These are phyloP conservation scores for Heracleum sosnowskyi DNA, from an alignment of 129 eudicot genomes.

Conservation along the genomic window DNA sequence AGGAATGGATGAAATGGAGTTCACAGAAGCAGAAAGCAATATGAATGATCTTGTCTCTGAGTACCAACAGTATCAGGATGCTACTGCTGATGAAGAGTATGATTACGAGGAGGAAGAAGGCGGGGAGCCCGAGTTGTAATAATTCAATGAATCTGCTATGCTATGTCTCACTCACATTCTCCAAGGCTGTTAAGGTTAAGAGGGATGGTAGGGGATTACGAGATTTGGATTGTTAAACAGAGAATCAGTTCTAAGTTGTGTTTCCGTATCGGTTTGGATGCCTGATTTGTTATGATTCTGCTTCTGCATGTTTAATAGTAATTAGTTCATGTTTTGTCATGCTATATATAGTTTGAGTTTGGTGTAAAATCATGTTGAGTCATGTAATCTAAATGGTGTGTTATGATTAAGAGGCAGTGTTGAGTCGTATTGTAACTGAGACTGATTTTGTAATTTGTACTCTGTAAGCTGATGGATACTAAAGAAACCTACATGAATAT, in stretches of 20 bases:
- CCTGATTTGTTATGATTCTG: not conserved
- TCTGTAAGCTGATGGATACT: no score
- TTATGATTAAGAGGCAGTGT: no score
- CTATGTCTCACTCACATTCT: no score
- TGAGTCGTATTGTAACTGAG: no score
- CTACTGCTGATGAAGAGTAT: slow-evolving; percentile 38
- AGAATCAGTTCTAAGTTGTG: not conserved
- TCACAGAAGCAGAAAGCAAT: slow-evolving; percentile 37
- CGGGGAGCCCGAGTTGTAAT: not conserved
- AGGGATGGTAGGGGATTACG: no score
- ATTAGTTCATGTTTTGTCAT: not conserved
- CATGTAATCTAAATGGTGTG: not conserved
- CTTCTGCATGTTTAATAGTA: not conserved
- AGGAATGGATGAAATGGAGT: slow-evolving; percentile 53
- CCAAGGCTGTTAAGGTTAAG: no score
- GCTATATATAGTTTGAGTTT: not conserved
- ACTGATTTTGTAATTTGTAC: not conserved
- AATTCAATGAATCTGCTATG: not conserved
- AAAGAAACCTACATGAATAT: not conserved
- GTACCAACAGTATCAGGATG: slow-evolving; percentile 53
- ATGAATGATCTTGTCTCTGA: slow-evolving; percentile 46
- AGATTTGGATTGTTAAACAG: not conserved
- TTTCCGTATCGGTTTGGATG: not conserved
- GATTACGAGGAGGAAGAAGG: slow-evolving; percentile 20
- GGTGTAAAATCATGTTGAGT: not conserved